Conservation (phyloP, 2,329 filamentous ascomycete species). For the Pseudopithomyces maydicus region DNA sequence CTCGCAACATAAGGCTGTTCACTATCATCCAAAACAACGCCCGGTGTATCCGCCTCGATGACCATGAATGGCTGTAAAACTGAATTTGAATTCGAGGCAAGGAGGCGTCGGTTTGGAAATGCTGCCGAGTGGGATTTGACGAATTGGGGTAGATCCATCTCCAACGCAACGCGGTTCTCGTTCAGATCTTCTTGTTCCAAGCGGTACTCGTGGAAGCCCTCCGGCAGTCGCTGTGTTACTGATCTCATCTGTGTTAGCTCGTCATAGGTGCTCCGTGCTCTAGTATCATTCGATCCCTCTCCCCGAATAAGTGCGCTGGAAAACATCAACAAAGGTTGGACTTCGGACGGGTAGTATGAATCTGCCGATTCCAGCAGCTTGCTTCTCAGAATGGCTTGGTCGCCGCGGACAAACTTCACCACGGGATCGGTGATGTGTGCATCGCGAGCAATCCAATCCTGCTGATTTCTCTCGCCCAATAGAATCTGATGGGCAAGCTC, state of each 20-base stretch:
- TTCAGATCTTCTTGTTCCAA: conserved; percentile 86
- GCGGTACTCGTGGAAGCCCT: conserved; percentile 73
- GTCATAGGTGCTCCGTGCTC: conserved; percentile 59
- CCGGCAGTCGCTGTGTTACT: conserved; percentile 78
- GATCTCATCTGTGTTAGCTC: conserved; percentile 71
- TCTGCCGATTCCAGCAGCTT: conserved; percentile 70
- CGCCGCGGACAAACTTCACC: conserved; percentile 60
- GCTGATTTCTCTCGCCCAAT: conserved; percentile 51
- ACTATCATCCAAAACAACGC: conserved; percentile 74
- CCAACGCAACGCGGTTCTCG: conserved; percentile 75
- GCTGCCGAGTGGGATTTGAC: conserved; percentile 20
- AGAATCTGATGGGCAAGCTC: conserved; percentile 69
- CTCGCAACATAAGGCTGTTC: conserved; percentile 75
- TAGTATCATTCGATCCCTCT: conserved; percentile 51
- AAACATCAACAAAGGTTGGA: conserved; percentile 75
- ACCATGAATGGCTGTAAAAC: conserved; percentile 55
- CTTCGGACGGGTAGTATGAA: conserved; percentile 84
- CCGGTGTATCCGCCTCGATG: conserved; percentile 69
- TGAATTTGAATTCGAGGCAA: conserved; percentile 18
- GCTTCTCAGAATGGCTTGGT: conserved; percentile 60
- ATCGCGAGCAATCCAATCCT: conserved; percentile 34
- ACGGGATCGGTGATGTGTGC: conserved; percentile 37
- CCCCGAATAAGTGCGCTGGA: conserved; percentile 66
- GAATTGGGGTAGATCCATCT: conserved; percentile 68
- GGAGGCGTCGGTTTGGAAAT: conserved; percentile 29